Evolutionary conservation across 2,329 filamentous ascomycete species (phyloP).

Genomic region (Trichoderma gracile): DNA sequence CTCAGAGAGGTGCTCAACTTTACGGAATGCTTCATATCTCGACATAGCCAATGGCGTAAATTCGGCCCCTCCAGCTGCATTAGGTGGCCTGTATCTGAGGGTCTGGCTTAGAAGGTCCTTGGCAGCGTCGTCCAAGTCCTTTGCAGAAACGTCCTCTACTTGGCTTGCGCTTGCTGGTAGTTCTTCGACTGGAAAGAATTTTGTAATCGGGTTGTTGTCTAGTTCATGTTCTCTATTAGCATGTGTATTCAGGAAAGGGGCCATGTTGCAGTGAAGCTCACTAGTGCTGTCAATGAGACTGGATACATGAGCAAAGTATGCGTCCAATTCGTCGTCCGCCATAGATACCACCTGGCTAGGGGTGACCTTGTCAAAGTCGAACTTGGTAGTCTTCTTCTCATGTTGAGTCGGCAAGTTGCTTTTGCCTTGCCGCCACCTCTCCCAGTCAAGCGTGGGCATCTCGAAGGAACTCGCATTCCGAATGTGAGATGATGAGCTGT

Average conservation of each 20-base stretch:
- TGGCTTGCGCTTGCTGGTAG: conserved; percentile 22
- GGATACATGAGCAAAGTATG: conserved; percentile 57
- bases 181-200: conserved; percentile 41
- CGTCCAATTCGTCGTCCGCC: conserved; percentile 60
- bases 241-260: not conserved
- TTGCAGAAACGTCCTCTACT: conserved; percentile 31
- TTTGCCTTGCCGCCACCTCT: conserved; percentile 61
- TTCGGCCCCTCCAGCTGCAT: conserved; percentile 6
- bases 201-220: conserved; percentile 36
- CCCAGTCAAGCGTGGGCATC: conserved; percentile 63
- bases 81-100: conserved; percentile 6
- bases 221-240: not conserved
- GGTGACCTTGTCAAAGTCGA: conserved; percentile 53
- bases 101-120: conserved; percentile 31
- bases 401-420: conserved; percentile 30
- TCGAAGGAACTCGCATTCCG: conserved; percentile 1
- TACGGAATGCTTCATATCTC: conserved; percentile 39
- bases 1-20: conserved; percentile 37
- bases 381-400: conserved; percentile 24
- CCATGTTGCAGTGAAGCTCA: conserved; percentile 28
- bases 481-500: conserved; percentile 43
- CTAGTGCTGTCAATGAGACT: conserved; percentile 39
- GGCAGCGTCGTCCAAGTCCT: conserved; percentile 33
- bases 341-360: conserved; percentile 65
- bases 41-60: not conserved